A percentile compares a stretch with the other conserved stretches of the same genome.
Conservation (phyloP, 2,329 filamentous ascomycete species). For the Diaporthe aspalathi region DNA sequence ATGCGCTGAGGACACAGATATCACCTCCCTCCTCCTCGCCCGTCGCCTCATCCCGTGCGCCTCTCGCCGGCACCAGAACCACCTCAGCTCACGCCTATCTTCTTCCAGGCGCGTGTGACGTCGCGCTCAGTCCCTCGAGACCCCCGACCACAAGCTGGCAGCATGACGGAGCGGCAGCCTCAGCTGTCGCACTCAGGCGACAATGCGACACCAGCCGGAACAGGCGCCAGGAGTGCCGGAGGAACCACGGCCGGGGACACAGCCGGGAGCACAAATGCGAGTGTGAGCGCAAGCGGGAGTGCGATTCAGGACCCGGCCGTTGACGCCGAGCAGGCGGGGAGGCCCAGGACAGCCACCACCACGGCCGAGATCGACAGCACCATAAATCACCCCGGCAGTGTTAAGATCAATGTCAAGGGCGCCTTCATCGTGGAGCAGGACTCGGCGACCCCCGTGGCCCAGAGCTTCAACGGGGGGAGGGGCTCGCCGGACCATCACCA, state of each 20-base stretch:
- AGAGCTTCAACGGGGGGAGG: slow-evolving; percentile 52
- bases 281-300: not conserved
- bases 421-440: slow-evolving; percentile 96
- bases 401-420: slow-evolving; percentile 96
- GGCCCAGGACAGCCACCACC: slow-evolving; percentile 57
- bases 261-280: not conserved
- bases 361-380: slow-evolving; percentile 70
- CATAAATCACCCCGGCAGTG: slow-evolving; percentile 73
- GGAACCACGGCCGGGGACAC: not conserved
- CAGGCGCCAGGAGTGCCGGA: not conserved
- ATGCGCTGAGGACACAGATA: slow-evolving; percentile 11
- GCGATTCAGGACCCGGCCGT: slow-evolving; percentile 25
- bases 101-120: not conserved
- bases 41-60: not conserved
- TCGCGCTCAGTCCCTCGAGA: not conserved
- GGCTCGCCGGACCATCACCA: slow-evolving; percentile 68
- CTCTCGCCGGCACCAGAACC: not conserved
- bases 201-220: not conserved
- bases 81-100: not conserved
- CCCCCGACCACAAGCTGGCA: not conserved
- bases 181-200: slow-evolving; percentile 15
- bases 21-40: not conserved
- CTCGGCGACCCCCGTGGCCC: slow-evolving; percentile 58
- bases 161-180: slow-evolving; percentile 21
- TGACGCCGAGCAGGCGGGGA: slow-evolving; percentile 37